phyloP scores from a whole-genome alignment of 1,284 basidiomycete species.

The Uromyces viciae-fabae region DNA sequence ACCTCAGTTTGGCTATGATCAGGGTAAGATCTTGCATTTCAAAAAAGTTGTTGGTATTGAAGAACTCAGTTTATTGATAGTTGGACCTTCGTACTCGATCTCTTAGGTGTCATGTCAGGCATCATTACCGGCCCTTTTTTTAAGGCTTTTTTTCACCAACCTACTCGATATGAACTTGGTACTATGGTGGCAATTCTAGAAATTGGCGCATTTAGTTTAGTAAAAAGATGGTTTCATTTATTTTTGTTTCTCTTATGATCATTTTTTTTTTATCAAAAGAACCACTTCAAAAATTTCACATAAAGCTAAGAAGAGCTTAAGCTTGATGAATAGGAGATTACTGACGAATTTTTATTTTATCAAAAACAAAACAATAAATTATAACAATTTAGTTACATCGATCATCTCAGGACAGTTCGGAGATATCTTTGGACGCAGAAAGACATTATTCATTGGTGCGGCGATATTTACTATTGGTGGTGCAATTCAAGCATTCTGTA shows the following conservation, averaged over 20 bases:
- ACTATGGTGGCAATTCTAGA: slow-evolving; percentile 76
- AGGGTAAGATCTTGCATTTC: slow-evolving; percentile 20
- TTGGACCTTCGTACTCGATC: slow-evolving; percentile 46
- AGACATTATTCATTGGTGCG: slow-evolving; percentile 81
- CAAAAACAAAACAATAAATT: too few species aligned
- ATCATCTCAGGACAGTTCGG: slow-evolving; percentile 81
- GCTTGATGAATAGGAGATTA: slow-evolving; percentile 11
- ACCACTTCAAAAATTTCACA: too few species aligned
- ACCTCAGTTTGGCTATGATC: slow-evolving; percentile 7
- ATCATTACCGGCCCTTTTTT: slow-evolving; percentile 93
- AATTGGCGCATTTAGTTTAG: slow-evolving; percentile 81
- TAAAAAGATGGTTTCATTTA: too few species aligned
- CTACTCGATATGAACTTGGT: slow-evolving; percentile 62
- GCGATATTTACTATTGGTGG: slow-evolving; percentile 83
- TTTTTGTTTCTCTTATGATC: not conserved
- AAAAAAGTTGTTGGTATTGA: slow-evolving; percentile 2
- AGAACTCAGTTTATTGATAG: too few species aligned
- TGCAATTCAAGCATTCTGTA: slow-evolving; percentile 79
- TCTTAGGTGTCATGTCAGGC: slow-evolving; percentile 72
- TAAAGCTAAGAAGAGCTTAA: too few species aligned
- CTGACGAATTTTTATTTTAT: too few species aligned
- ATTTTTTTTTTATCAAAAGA: not conserved
- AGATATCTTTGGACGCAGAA: slow-evolving; percentile 79
- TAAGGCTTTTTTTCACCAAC: slow-evolving; percentile 65
- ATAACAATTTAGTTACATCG: slow-evolving; percentile 72